phyloP scores from a whole-genome alignment of 768 basidiomycete genomes.

The Lentinula aciculospora region DNA sequence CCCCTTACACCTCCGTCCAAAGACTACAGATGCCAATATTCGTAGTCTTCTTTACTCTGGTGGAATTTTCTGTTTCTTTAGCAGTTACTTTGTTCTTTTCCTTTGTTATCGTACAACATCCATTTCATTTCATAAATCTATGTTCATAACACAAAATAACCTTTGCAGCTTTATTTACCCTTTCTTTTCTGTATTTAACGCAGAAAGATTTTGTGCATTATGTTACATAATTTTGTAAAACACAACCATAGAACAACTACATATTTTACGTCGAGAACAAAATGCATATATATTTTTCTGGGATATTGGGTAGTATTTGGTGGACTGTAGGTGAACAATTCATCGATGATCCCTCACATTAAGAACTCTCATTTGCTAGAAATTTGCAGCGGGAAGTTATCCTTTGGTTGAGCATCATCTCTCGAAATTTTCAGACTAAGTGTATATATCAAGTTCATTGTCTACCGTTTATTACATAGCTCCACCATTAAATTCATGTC shows the following conservation, averaged over 20 bases:
- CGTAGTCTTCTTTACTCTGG: not conserved
- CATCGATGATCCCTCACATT: no score
- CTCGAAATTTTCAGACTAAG: no score
- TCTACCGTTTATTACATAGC: no score
- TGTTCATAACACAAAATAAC: not conserved
- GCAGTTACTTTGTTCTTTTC: not conserved
- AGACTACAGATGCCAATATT: not conserved
- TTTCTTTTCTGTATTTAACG: slow-evolving; percentile 11
- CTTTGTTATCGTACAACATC: not conserved
- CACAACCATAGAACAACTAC: not conserved
- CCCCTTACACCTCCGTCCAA: not conserved
- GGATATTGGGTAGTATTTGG: not conserved
- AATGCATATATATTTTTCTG: slow-evolving; percentile 2
- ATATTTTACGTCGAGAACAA: not conserved
- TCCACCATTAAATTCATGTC: no score
- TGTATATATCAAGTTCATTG: no score
- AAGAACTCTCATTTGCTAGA: no score
- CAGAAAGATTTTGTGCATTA: slow-evolving; percentile 13
- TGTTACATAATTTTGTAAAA: slow-evolving; percentile 8
- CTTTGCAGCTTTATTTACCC: not conserved
- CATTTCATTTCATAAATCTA: slow-evolving; percentile 12
- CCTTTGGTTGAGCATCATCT: no score
- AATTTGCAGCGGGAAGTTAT: no score
- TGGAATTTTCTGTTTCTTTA: slow-evolving; percentile 1
- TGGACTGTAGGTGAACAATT: no score